Conservation (phyloP, 169 alveolate species). For the Amoebophrya sp. region DNA sequence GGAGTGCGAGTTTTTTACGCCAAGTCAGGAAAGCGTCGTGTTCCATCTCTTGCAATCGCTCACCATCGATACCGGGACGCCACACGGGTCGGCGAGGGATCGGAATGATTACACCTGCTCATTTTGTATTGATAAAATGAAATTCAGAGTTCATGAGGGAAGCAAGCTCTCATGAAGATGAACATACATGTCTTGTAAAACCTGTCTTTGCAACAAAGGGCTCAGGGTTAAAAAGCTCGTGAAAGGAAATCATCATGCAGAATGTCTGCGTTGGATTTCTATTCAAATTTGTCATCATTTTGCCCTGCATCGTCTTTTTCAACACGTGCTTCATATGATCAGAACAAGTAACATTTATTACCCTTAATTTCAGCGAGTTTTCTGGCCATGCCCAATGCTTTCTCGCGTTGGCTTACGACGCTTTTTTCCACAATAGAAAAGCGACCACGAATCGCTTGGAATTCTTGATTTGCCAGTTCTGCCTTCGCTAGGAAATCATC, state of each 20-base stretch:
- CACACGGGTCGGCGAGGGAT: constrained; percentile 48
- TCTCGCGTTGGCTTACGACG: background rate
- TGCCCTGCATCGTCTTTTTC: too few relatives aligned
- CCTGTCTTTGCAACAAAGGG: too few relatives aligned
- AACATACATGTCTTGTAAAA: too few relatives aligned
- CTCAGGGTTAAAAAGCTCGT: too few relatives aligned
- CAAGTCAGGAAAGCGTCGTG: constrained; percentile 46
- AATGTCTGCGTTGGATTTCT: background rate
- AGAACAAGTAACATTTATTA: background rate
- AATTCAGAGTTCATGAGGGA: too few relatives aligned
- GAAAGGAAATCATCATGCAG: too few relatives aligned
- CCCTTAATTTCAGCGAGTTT: background rate
- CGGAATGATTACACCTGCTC: constrained; percentile 24
- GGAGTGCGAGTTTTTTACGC: constrained; percentile 42
- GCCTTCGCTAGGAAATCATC: constrained; percentile 9
- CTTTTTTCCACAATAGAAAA: background rate
- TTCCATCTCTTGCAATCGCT: constrained; percentile 37
- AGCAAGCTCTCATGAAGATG: too few relatives aligned
- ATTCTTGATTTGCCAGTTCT: background rate
- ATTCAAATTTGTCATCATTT: background rate
- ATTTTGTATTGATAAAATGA: too few relatives aligned
- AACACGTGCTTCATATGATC: too few relatives aligned
- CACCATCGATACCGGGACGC: background rate
- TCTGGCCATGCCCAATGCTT: background rate
- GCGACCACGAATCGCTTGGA: background rate